Base-by-base conservation (phyloP, 2,329 filamentous ascomycete species). In the Aspergillus terreus region DNA sequence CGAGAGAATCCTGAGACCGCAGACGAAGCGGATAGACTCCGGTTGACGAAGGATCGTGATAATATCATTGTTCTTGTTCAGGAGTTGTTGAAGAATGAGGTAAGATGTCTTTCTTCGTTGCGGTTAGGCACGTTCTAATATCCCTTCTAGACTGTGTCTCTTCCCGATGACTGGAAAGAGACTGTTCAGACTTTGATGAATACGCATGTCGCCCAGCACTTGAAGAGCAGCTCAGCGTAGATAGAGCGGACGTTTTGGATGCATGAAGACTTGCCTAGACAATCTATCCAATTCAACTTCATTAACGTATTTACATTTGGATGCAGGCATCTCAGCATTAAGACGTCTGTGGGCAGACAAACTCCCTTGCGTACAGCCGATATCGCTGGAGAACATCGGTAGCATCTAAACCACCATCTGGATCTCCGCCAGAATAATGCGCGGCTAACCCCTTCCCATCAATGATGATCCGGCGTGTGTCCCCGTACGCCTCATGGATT, bases 301-400 rank as follows among this genome's bases (percentile, higher is more conserved):
- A 30, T 9, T 30, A 9, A 30, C 7, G 27, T 30, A 30, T 30
- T 11, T 30, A 30, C 27, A 30, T 23, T 23, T 23, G 23, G 23
- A 23, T 23, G 23, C 5, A 23, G 6, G 23, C 23, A 6, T 23
- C 23, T 23, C 23, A 23, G 15, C n/a, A 15, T 38, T 11, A 38
- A 38, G 35, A 12, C 41, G 41, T 57, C 11, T 56, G 45, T 14
- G 55, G 57, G 53, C 81, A 84, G 14, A 81, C 72, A 19, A 72
- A 74, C 57, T 83, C 78, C 35, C 73, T 68, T 0, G 80, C 81
- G 64, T 78, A 82, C 2, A 73, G 70, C 12, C 74, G 71, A 60
- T 82, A 83, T 30, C 81, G 70, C 35, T 76, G 72, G 7, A 84
- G 65, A 14, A 83, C 67, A 58, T 84, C 80, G 0, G 81, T 82